Evolutionary conservation across 768 basidiomycete genomes (phyloP), one percentile per base, ranked within the genome.

Genomic region (Trametes villosa): DNA sequence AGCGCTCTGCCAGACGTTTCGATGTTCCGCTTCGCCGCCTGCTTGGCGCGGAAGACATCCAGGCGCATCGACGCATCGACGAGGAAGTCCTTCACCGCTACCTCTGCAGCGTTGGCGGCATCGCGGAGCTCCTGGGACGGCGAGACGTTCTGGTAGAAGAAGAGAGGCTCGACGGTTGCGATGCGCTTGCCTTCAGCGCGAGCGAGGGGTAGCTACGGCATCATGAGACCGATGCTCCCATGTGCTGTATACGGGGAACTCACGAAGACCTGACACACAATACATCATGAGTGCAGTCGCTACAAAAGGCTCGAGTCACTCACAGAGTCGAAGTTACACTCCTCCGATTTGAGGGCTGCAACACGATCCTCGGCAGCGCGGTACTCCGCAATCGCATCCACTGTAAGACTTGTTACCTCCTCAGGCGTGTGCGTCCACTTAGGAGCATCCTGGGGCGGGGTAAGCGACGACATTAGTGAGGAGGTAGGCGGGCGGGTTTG

Each of bases 241-340:
- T 65, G 33, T 50, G 62, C 40, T 58, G 45, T 57, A 31, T 12
- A 2, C 22, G 42, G 61, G 17, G 24, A 47, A 36, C 88, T 78
- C 75, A 92, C 89, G 68, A 91, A 90, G 27, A 91, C 89, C 89
- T 92, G n/a, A n/a, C n/a, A n/a, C n/a, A n/a, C n/a, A n/a, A n/a
- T n/a, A n/a, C n/a, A n/a, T n/a, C n/a, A n/a, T n/a, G n/a, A n/a
- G n/a, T n/a, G n/a, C n/a, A n/a, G n/a, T n/a, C n/a, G n/a, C n/a
- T n/a, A n/a, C n/a, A n/a, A n/a, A n/a, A n/a, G n/a, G n/a, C n/a
- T n/a, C n/a, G n/a, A n/a, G n/a, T 33, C 18, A 74, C 85, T 68
- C 65, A 90, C 91, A 34, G 87, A 85, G 61, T 85, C 77, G 64
- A 89, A 92, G 63, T 77, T 85, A 68, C 84, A 85, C 42, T 85